A percentile compares a stretch with the other conserved stretches of the same genome.
Evolutionary conservation across 1,284 basidiomycete species (phyloP).

Genomic region (Malassezia caprae): DNA sequence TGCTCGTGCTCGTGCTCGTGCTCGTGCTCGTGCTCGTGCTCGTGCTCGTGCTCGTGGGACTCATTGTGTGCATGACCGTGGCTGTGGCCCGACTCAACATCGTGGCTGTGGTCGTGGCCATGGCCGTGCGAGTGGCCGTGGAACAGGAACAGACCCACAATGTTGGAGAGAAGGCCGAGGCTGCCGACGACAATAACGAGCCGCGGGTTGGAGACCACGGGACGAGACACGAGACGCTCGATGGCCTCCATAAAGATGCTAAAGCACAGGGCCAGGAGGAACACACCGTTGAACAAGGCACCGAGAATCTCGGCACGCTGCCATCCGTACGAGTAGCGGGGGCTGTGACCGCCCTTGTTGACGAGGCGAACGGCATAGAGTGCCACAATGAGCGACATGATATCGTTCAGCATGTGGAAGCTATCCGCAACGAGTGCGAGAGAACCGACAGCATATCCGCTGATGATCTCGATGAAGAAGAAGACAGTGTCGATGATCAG

Average conservation of each 20-base stretch:
- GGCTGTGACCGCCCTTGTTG: conserved; percentile 11
- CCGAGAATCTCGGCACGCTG: conserved; percentile 91
- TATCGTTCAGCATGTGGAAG: conserved; percentile 79
- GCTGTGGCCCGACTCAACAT: conserved; percentile 14
- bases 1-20: conserved; percentile 1
- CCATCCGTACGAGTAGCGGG: conserved; percentile 83
- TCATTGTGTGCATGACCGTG: neutral
- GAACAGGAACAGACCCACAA: conserved; percentile 87
- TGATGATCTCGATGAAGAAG: conserved; percentile 81
- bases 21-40: conserved; percentile 6
- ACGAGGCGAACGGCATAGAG: conserved; percentile 73
- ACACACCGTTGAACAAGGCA: conserved; percentile 81
- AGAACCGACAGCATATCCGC: conserved; percentile 73
- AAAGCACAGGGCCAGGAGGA: conserved; percentile 88
- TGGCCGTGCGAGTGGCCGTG: conserved; percentile 55
- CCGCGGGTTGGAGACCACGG: conserved; percentile 72
- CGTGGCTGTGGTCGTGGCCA: conserved; percentile 59
- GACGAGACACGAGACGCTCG: conserved; percentile 66
- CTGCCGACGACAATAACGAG: conserved; percentile 83
- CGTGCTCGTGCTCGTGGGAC: neutral
- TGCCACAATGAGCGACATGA: conserved; percentile 86
- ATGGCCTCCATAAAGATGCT: conserved; percentile 89
- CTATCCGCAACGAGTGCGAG: conserved; percentile 90
- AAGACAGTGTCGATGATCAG: conserved; percentile 77
- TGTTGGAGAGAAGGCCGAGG: conserved; percentile 78